These are phyloP conservation scores for Candida tetrigidarum DNA, from an alignment of 1,139 yeast species.

Conservation along the genomic window DNA sequence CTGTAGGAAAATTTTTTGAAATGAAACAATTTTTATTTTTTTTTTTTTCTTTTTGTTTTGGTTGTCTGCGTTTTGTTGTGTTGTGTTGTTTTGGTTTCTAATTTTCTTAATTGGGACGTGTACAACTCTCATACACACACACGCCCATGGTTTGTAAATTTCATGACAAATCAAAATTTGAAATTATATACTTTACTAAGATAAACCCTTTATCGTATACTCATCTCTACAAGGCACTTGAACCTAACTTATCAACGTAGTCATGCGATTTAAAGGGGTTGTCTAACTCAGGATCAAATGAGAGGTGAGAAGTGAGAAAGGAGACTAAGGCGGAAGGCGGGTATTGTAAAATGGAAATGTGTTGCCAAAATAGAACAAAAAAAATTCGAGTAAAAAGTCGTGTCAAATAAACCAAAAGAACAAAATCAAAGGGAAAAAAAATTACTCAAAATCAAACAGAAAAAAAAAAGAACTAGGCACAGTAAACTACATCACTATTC, in stretches of 20 bases:
- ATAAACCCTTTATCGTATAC: too few species aligned
- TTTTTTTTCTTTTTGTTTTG: neutral
- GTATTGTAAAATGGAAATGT: neutral
- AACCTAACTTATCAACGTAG: too few species aligned
- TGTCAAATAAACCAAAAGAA: neutral
- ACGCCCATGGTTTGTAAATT: too few species aligned
- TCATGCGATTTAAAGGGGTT: too few species aligned
- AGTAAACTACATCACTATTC: neutral
- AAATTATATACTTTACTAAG: too few species aligned
- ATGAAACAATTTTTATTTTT: constrained; percentile 1
- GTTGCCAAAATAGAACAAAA: neutral
- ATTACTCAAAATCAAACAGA: constrained; percentile 1
- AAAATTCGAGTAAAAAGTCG: neutral
- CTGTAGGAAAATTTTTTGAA: constrained; percentile 4
- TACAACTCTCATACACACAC: too few species aligned
- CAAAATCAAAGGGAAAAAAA: neutral
- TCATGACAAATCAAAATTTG: too few species aligned
- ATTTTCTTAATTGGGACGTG: too few species aligned
- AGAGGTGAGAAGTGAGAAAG: neutral
- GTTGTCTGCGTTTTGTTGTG: neutral
- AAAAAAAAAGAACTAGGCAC: neutral
- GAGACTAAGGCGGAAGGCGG: neutral
- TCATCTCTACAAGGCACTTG: too few species aligned
- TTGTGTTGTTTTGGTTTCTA: neutral
- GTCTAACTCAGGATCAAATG: neutral